Evolutionary conservation across 1,139 yeast genomes (phyloP).

Genomic region (Geotrichum aggregatum): DNA sequence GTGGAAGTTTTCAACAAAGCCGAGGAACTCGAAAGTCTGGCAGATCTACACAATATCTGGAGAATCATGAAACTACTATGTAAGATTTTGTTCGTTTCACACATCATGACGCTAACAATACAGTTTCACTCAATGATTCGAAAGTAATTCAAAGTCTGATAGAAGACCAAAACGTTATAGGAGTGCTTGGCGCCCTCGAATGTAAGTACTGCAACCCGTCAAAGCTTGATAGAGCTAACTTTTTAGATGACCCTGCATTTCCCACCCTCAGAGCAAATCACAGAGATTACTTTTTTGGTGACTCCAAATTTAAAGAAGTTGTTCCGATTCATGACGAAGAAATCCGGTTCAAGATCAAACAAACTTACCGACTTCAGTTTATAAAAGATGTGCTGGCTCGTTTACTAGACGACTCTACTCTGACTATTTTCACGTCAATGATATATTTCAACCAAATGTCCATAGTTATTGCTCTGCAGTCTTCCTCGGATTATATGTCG

Average conservation of each 20-base stretch:
- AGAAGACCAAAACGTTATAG: constrained; percentile 56
- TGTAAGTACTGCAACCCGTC: constrained; percentile 33
- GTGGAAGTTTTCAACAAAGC: constrained; percentile 51
- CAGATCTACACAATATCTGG: constrained; percentile 59
- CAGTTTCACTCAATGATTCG: constrained; percentile 68
- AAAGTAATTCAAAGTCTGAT: constrained; percentile 62
- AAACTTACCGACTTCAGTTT: constrained; percentile 72
- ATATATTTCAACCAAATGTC: constrained; percentile 67
- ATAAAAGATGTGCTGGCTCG: constrained; percentile 82
- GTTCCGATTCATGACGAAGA: constrained; percentile 55
- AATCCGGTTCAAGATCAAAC: constrained; percentile 56
- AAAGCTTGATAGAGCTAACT: neutral
- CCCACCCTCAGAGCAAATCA: constrained; percentile 77
- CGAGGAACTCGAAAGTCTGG: constrained; percentile 50
- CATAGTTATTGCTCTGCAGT: constrained; percentile 63
- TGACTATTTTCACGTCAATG: constrained; percentile 58
- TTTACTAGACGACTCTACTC: constrained; percentile 73
- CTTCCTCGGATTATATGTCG: constrained; percentile 47
- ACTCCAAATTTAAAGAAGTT: constrained; percentile 65
- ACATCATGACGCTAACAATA: constrained; percentile 12
- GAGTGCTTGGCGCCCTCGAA: constrained; percentile 78
- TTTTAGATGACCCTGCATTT: constrained; percentile 66
- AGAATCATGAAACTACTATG: constrained; percentile 59
- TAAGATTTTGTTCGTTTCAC: constrained; percentile 20
- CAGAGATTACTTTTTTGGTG: constrained; percentile 57